Percentiles rank a stretch among this genome's conserved stretches.
These are phyloP conservation scores for Furculomyces boomerangus DNA, from an alignment of 371 early-diverging fungal genomes.

Conservation along the genomic window DNA sequence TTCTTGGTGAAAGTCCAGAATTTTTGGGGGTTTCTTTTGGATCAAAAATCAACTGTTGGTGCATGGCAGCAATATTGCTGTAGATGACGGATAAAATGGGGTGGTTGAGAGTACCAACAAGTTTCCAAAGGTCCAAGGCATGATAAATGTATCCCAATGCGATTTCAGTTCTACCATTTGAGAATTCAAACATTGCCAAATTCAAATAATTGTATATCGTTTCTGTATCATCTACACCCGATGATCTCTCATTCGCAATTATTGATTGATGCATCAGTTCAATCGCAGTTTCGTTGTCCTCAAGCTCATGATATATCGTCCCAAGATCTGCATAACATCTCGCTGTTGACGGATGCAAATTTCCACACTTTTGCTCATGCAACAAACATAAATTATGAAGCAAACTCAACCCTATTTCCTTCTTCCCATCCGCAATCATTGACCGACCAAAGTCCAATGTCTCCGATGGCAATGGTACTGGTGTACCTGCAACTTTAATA, in stretches of 20 bases:
- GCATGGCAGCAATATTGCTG: conserved; percentile 73
- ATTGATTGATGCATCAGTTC: conserved; percentile 75
- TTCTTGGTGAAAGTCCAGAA: too few species aligned
- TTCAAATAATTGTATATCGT: conserved; percentile 79
- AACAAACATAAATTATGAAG: conserved; percentile 63
- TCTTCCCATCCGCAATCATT: conserved; percentile 53
- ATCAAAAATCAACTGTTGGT: conserved; percentile 46
- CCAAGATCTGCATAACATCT: conserved; percentile 72
- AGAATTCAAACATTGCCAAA: conserved; percentile 73
- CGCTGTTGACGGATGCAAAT: conserved; percentile 72
- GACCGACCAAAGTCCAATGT: conserved; percentile 45
- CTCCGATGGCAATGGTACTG: conserved; percentile 80
- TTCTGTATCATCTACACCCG: conserved; percentile 73
- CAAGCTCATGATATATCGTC: conserved; percentile 61
- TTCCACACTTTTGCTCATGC: conserved; percentile 83
- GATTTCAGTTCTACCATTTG: conserved; percentile 33
- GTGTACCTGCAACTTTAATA: conserved; percentile 60
- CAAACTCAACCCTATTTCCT: conserved; percentile 59
- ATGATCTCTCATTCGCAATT: conserved; percentile 63
- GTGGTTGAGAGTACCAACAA: conserved; percentile 55
- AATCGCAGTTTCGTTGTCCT: conserved; percentile 53
- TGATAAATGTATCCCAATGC: conserved; percentile 53
- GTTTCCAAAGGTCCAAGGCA: conserved; percentile 63
- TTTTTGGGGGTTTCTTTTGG: background rate
- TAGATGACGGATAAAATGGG: conserved; percentile 73